Percentiles rank a stretch among this genome's conserved stretches.
phyloP scores from a whole-genome alignment of 2,329 filamentous ascomycete genomes.

The Macroventuria anomochaeta region DNA sequence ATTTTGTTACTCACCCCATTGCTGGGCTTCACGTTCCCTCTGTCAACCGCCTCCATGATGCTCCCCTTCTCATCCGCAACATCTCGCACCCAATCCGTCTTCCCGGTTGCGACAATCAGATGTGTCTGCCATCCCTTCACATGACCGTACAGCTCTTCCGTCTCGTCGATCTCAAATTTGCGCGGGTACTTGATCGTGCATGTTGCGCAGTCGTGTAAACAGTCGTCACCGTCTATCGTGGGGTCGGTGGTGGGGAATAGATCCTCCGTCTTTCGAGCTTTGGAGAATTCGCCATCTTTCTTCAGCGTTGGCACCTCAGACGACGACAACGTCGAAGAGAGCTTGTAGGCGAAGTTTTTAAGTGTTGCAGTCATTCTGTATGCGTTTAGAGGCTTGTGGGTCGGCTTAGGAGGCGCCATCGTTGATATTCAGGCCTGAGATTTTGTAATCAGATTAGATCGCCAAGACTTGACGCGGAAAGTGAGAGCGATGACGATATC shows the following conservation, averaged over 20 bases:
- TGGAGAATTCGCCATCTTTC: conserved; percentile 54
- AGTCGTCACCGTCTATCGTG: conserved; percentile 85
- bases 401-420: conserved; percentile 32
- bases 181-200: conserved; percentile 83
- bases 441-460: conserved; percentile 47
- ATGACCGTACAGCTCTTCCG: conserved; percentile 81
- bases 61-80: conserved; percentile 78
- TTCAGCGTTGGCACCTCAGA: conserved; percentile 41
- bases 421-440: conserved; percentile 6
- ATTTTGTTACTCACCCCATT: conserved; percentile 68
- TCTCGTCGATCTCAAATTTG: conserved; percentile 73
- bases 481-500: conserved; percentile 29
- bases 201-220: conserved; percentile 81
- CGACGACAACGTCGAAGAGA: conserved; percentile 40
- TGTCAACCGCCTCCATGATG: conserved; percentile 61
- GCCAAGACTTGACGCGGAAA: conserved; percentile 41
- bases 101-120: conserved; percentile 90
- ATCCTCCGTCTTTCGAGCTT: conserved; percentile 54
- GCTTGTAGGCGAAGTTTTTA: conserved; percentile 48
- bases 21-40: conserved; percentile 62
- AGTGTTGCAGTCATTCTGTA: conserved; percentile 48
- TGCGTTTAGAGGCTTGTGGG: conserved; percentile 36
- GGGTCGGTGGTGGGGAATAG: conserved; percentile 79
- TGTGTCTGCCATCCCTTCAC: conserved; percentile 90
- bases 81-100: conserved; percentile 91